Base-by-base conservation (phyloP, 306 rosid genomes). In the Potentilla sterilis region DNA sequence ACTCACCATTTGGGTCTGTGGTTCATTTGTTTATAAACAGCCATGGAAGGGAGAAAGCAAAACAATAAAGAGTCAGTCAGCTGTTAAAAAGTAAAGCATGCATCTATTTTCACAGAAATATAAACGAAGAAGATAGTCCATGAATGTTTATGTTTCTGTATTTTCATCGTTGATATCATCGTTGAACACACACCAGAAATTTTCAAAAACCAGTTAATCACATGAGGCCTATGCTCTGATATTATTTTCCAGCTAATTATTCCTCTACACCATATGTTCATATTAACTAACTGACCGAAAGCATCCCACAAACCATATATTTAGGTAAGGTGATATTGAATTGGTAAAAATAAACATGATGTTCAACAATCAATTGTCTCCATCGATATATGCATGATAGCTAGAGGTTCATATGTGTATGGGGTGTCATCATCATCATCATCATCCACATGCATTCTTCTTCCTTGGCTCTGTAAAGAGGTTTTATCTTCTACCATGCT, bases 1-100 rank as follows among this genome's bases (percentile, higher is more conserved):
- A 5, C 91, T 88, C 52, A 93, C 98, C 98, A 72, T 91, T 93
- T 46, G 97, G 98, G 80, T 91, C 96, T 91, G 84, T 35, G 40
- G 48, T 75, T 16, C 44, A 62, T 73, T 72, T 49, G 74, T 63
- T 78, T 51, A 74, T 68, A 47, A 59, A 68, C 42, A 75, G 70
- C 73, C 77, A 40, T 28, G 41, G 75, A 61, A n/a, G 16, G 12
- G 41, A 75, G 78, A 37, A 18, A 34, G n/a, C 9, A 9, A 5
- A 74, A 52, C 22, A 57, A 55, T 5, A 41, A 38, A 42, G 64
- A 48, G 22, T 82, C 80, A 82, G 80, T 62, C 1, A 15, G 5
- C 4, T 34, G 21, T 5, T 13, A 62, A 12, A 12, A 59, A 13
- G 19, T 28, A 59, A 21, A 54, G 24, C 28, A n/a, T 19, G 28